These are phyloP conservation scores for Schwanniomyces yamadae DNA, from an alignment of 805 yeast genomes.

Conservation along the genomic window DNA sequence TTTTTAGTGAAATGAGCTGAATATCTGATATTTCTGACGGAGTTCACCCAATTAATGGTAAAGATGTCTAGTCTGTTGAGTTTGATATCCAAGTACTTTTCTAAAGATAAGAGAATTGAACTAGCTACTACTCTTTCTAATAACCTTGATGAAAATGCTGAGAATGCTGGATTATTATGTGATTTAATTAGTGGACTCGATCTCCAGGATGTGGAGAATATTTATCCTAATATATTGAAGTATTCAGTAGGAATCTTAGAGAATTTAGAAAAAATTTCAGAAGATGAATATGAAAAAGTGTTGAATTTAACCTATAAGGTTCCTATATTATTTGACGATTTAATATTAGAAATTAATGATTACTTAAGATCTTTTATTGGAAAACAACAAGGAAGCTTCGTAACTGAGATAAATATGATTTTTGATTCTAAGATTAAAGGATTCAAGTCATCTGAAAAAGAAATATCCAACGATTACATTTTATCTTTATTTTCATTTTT, in stretches of 20 bases:
- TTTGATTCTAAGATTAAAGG: slow-evolving; percentile 2
- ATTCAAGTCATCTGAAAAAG: slow-evolving; percentile 3
- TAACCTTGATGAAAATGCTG: slow-evolving; percentile 14
- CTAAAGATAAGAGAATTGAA: slow-evolving; percentile 14
- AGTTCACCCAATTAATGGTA: no score
- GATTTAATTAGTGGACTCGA: slow-evolving; percentile 26
- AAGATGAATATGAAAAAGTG: slow-evolving; percentile 10
- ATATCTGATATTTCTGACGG: no score
- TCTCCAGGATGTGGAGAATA: slow-evolving; percentile 1
- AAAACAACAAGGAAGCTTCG: slow-evolving; percentile 11
- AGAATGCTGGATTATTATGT: slow-evolving; percentile 19
- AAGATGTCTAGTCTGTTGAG: slow-evolving; percentile 14
- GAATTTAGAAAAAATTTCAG: slow-evolving; percentile 1
- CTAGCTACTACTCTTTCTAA: slow-evolving; percentile 20
- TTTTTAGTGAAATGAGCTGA: no score
- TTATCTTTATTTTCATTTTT: slow-evolving; percentile 32
- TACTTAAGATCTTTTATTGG: slow-evolving; percentile 9
- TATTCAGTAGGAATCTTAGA: slow-evolving; percentile 8
- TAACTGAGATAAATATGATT: slow-evolving; percentile 13
- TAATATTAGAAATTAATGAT: slow-evolving; percentile 6
- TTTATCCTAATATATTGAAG: slow-evolving; percentile 9
- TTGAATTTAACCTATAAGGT: slow-evolving; percentile 14
- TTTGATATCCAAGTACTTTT: slow-evolving; percentile 27
- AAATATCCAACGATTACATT: slow-evolving; percentile 13
- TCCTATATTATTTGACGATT: slow-evolving; percentile 14